Conservation (phyloP, 192 early-diverging fungal genomes). For the Mortierella hygrophila region DNA sequence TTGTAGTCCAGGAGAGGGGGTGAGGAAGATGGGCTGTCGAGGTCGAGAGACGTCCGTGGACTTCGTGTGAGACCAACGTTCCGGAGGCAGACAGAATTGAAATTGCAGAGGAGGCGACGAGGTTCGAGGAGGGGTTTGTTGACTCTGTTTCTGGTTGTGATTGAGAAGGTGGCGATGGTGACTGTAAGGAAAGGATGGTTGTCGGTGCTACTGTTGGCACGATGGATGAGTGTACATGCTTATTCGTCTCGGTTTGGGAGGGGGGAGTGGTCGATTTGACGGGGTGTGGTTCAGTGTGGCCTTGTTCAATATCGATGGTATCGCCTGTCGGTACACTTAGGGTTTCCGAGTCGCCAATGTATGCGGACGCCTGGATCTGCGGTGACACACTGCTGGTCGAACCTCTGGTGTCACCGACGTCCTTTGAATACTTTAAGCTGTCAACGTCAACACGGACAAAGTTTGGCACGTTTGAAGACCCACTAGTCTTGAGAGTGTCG, state of each 20-base stretch:
- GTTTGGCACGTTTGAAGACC: neutral
- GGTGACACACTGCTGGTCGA: neutral
- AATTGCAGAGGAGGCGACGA: neutral
- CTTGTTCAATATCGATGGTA: neutral
- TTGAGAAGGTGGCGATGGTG: neutral
- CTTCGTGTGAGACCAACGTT: slow-evolving; percentile 11
- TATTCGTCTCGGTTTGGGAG: neutral
- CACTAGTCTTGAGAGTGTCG: neutral
- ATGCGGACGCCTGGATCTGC: neutral
- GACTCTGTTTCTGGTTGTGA: neutral
- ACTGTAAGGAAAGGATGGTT: neutral
- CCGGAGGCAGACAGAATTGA: slow-evolving; percentile 29
- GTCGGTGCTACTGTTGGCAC: neutral
- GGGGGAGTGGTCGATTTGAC: neutral
- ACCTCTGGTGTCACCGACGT: neutral
- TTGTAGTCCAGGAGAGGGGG: slow-evolving; percentile 1
- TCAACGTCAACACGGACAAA: neutral
- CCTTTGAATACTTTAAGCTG: neutral
- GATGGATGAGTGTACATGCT: neutral
- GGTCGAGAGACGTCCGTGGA: neutral
- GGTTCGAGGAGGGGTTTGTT: neutral
- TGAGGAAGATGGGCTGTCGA: neutral
- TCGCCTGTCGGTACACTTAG: neutral
- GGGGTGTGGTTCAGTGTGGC: neutral
- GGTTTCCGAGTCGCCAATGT: neutral